These are phyloP conservation scores for Linanthus parryae DNA, from an alignment of 148 eudicot species.

Conservation along the genomic window DNA sequence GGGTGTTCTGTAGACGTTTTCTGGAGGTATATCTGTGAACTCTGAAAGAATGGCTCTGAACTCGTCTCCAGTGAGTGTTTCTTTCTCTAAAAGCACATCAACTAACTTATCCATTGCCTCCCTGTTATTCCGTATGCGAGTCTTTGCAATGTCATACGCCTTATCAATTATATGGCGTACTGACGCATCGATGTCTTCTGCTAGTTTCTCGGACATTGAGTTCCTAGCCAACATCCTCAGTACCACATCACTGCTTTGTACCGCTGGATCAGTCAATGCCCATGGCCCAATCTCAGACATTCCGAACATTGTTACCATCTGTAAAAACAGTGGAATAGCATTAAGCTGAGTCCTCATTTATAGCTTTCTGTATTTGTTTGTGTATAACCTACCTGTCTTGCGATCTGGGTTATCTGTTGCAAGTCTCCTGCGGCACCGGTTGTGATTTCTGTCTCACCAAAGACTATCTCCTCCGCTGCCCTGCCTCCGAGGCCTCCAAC, in stretches of 20 bases:
- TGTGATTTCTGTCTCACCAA: conserved; percentile 76
- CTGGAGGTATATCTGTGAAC: conserved; percentile 35
- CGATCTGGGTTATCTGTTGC: conserved; percentile 70
- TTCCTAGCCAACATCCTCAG: conserved; percentile 80
- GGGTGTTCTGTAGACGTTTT: conserved; percentile 18
- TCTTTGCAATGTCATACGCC: conserved; percentile 66
- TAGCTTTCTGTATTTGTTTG: background rate
- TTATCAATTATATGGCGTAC: conserved; percentile 39
- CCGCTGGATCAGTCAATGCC: conserved; percentile 61
- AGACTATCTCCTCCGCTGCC: conserved; percentile 77
- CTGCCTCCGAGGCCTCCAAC: conserved; percentile 81
- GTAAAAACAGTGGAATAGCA: too few species aligned
- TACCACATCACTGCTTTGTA: conserved; percentile 65
- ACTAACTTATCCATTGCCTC: conserved; percentile 71
- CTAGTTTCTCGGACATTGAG: conserved; percentile 81
- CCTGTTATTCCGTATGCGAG: conserved; percentile 55
- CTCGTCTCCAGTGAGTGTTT: conserved; percentile 69
- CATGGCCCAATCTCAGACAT: conserved; percentile 91
- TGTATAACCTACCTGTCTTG: conserved; percentile 55
- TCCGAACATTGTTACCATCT: conserved; percentile 69
- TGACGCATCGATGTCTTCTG: conserved; percentile 63
- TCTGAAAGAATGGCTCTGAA: conserved; percentile 65
- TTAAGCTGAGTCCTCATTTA: too few species aligned
- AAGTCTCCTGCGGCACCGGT: conserved; percentile 87
- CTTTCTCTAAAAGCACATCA: conserved; percentile 67